Conservation (phyloP, 805 yeast genomes). For the Millerozyma miso region DNA sequence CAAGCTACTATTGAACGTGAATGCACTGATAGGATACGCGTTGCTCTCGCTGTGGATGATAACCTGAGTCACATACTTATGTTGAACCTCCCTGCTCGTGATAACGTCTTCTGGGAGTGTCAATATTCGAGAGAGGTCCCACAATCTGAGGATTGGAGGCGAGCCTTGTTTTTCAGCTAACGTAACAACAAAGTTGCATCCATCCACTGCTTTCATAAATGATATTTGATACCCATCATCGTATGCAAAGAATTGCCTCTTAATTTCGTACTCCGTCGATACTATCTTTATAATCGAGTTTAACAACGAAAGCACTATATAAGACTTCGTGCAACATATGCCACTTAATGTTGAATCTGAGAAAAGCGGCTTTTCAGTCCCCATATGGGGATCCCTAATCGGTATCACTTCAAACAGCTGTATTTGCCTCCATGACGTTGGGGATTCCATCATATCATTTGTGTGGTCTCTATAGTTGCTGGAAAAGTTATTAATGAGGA, state of each 20-base stretch:
- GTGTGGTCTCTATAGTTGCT: background rate
- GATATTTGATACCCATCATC: slow-evolving; percentile 63
- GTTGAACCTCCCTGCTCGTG: slow-evolving; percentile 4
- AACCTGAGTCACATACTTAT: slow-evolving; percentile 56
- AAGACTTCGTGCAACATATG: slow-evolving; percentile 52
- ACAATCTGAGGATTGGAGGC: slow-evolving; percentile 64
- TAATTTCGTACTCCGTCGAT: slow-evolving; percentile 43
- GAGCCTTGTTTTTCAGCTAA: slow-evolving; percentile 72
- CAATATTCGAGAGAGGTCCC: slow-evolving; percentile 58
- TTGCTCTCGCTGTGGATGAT: slow-evolving; percentile 68
- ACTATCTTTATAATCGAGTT: slow-evolving; percentile 55
- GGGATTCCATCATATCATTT: slow-evolving; percentile 4
- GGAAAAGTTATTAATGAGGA: background rate
- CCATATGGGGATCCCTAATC: slow-evolving; percentile 74
- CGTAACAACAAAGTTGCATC: slow-evolving; percentile 56
- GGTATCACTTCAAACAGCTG: slow-evolving; percentile 83
- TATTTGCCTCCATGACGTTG: slow-evolving; percentile 65
- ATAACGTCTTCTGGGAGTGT: background rate
- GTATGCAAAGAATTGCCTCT: slow-evolving; percentile 57
- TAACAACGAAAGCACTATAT: slow-evolving; percentile 57
- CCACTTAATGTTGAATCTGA: slow-evolving; percentile 75
- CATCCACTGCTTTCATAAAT: slow-evolving; percentile 45
- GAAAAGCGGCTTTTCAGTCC: slow-evolving; percentile 59
- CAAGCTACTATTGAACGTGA: slow-evolving; percentile 50
- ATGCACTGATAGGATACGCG: slow-evolving; percentile 71